A percentile compares a stretch with the other conserved stretches of the same genome.
These are phyloP conservation scores for Leishmania guyanensis DNA, from an alignment of 208 protist genomes.

Conservation along the genomic window DNA sequence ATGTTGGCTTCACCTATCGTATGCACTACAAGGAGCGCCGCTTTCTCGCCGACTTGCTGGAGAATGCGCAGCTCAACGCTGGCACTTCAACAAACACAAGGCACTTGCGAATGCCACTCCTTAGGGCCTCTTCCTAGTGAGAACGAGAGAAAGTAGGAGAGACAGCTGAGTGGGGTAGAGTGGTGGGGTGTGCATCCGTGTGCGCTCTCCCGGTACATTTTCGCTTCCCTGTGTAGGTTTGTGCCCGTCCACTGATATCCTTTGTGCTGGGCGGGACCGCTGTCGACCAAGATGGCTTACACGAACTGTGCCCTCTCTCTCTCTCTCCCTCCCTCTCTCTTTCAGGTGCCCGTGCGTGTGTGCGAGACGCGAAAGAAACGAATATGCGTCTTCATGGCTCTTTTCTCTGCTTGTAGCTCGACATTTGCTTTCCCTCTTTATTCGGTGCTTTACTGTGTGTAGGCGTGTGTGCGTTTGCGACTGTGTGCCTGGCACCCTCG, in stretches of 20 bases:
- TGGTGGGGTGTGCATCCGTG: neutral
- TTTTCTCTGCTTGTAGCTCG: too few species aligned
- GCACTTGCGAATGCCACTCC: neutral
- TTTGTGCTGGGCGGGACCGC: too few species aligned
- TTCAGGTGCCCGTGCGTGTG: neutral
- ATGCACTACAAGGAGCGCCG: slow-evolving; percentile 84
- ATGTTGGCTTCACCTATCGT: slow-evolving; percentile 55
- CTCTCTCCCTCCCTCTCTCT: neutral
- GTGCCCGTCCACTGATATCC: neutral
- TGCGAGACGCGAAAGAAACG: neutral
- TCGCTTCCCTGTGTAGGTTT: neutral
- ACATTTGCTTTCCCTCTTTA: too few species aligned
- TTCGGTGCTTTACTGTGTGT: neutral
- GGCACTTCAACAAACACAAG: slow-evolving; percentile 6
- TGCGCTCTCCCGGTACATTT: neutral
- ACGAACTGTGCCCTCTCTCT: neutral
- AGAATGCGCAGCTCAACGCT: slow-evolving; percentile 59
- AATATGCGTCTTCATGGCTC: neutral
- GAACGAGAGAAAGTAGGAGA: neutral
- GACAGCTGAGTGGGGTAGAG: neutral
- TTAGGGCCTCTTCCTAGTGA: neutral
- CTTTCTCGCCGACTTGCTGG: slow-evolving; percentile 80
- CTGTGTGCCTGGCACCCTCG: neutral
- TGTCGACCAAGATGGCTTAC: too few species aligned
- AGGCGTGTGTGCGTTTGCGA: neutral